Evolutionary conservation across 768 basidiomycete species (phyloP), one percentile per base, ranked within the genome.

Genomic region (Neoboletus brunneissimus): DNA sequence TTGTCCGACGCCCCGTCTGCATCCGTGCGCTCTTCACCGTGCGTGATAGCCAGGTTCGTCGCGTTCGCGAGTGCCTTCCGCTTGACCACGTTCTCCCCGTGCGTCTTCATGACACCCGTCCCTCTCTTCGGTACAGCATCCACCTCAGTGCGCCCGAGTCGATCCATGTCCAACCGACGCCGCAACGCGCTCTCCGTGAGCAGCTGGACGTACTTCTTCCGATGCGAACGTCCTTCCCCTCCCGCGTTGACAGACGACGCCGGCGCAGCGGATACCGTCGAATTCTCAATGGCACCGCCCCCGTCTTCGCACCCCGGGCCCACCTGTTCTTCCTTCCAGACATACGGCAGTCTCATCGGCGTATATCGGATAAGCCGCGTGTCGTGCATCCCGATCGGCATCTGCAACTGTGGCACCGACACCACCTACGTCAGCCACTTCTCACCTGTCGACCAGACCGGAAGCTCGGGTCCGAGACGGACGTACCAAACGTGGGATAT

Each of bases 161-260:
- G 65, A 38, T 58, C 57, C 35, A 58, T 45, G 27, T 54, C 53
- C 38, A 52, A n/a, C 47, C 48, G 64, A 37, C 67, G 67, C 7
- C 68, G 60, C 25, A 57, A 5, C 1, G 61, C 50, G 25, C 68
- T 61, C 2, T 68, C 64, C 10, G 59, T 53, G 27, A 68, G 60
- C 27, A 68, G 15, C 5, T 65, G 44, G 0, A 68, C 59, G n/a
- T 10, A 70, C 54, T 55, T 58, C 38, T 56, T 65, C 35, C 68
- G 44, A 0, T 51, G 48, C 6, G 46, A n/a, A 4, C 22, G 49
- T 47, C 46, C 54, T 18, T 53, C 53, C 1, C 6, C 29, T n/a
- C 35, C 53, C 12, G 34, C 27, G 18, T 18, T 15, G 25, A 18
- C 35, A 10, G 37, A n/a, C 11, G 51, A n/a, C 31, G 42, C n/a